Evolutionary conservation across 2,329 filamentous ascomycete species (phyloP), one percentile per base, ranked within the genome.

Genomic region (Metarhizium anisopliae): DNA sequence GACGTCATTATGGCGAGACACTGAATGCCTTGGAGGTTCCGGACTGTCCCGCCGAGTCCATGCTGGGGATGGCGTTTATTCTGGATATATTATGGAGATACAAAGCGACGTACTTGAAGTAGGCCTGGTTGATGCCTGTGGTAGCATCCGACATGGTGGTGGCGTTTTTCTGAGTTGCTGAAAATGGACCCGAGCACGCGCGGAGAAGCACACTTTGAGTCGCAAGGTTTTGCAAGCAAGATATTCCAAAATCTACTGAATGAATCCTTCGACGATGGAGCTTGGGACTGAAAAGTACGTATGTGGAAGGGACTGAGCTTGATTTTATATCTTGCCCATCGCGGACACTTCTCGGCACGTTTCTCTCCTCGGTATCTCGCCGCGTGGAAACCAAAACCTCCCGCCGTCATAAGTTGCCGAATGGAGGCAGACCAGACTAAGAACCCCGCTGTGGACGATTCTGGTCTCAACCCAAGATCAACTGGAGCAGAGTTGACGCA

Each of bases 81-180:
- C 35, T 8, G 7, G 35, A 8, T 8, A 13, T 36, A 36, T 36
- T 36, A 13, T 8, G 35, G 35, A 36, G 8, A 36, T 1, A 6
- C n/a, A 16, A 5, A 7, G 35, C 50, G 50, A 66, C 73, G 64
- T 63, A 76, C 75, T 75, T 70, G 67, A 76, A 77, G 57, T 70
- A 71, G 38, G 66, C 65, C 66, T 72, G 66, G 62, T 77, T 76
- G 35, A 64, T 60, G 40, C 64, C 63, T 16, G 67, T 57, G 18
- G 66, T 56, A 36, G 35, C 13, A 56, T 68, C 66, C 40, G 68
- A 57, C 70, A 72, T 74, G 55, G 51, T 63, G 10, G 16, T n/a
- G 62, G 47, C 25, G 14, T 7, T 7, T 18, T n/a, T 45, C n/a
- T 16, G 47, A 55, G 11, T 10, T 25, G n/a, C 8, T 25, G 43